Conservation (phyloP, 2,329 filamentous ascomycete genomes). For the Calonectria pteridis region DNA sequence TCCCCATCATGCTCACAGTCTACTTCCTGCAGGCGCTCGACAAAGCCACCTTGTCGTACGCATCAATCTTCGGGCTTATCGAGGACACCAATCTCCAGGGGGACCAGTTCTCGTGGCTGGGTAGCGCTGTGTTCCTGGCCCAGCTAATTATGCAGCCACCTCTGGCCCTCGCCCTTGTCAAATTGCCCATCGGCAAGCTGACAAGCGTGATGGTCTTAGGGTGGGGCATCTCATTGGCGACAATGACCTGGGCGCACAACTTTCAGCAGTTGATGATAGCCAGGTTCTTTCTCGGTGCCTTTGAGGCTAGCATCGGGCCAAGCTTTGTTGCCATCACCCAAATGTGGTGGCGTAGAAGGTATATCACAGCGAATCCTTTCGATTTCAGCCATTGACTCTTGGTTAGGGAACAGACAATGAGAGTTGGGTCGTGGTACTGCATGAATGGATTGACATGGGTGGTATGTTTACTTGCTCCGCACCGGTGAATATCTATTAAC, state of each 20-base stretch:
- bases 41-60: slow-evolving; percentile 72
- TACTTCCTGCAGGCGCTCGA: slow-evolving; percentile 75
- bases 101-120: slow-evolving; percentile 71
- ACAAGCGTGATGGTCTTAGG: slow-evolving; percentile 67
- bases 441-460: slow-evolving; percentile 72
- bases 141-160: slow-evolving; percentile 70
- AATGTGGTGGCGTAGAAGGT: slow-evolving; percentile 71
- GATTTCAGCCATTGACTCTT: slow-evolving; percentile 17
- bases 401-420: slow-evolving; percentile 65
- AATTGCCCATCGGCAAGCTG: slow-evolving; percentile 71
- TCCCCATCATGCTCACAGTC: slow-evolving; percentile 65
- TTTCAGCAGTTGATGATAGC: slow-evolving; percentile 64
- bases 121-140: slow-evolving; percentile 71
- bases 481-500: neutral
- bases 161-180: slow-evolving; percentile 69
- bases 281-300: slow-evolving; percentile 68
- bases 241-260: slow-evolving; percentile 64
- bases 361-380: neutral
- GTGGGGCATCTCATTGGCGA: slow-evolving; percentile 65
- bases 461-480: slow-evolving; percentile 41
- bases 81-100: slow-evolving; percentile 68
- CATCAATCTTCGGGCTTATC: slow-evolving; percentile 73
- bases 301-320: slow-evolving; percentile 63
- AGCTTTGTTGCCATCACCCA: slow-evolving; percentile 69
- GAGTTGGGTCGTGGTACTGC: slow-evolving; percentile 70